These are phyloP conservation scores for Barnettozyma pratensis DNA, from an alignment of 805 yeast genomes.

Conservation along the genomic window DNA sequence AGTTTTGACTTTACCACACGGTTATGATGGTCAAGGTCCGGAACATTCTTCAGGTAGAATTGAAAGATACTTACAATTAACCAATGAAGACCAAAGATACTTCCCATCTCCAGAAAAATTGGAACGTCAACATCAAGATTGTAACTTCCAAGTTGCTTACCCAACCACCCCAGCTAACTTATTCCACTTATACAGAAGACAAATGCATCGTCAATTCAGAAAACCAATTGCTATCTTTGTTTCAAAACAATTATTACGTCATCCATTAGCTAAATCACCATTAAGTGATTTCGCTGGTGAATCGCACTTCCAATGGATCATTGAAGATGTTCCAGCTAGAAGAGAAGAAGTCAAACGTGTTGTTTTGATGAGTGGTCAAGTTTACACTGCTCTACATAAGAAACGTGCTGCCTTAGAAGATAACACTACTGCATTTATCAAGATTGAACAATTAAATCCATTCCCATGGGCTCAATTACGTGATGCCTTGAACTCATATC, in stretches of 20 bases:
- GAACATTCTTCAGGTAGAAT: slow-evolving; percentile 98
- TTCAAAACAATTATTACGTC: slow-evolving; percentile 92
- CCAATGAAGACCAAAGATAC: slow-evolving; percentile 91
- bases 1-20: slow-evolving; percentile 94
- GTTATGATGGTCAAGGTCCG: slow-evolving; percentile 99
- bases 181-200: slow-evolving; percentile 97
- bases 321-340: slow-evolving; percentile 76
- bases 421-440: slow-evolving; percentile 82
- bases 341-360: slow-evolving; percentile 86
- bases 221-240: slow-evolving; percentile 82
- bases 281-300: slow-evolving; percentile 85
- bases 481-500: slow-evolving; percentile 75
- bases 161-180: slow-evolving; percentile 97
- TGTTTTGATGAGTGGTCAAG: slow-evolving; percentile 88
- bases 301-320: slow-evolving; percentile 90
- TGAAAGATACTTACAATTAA: slow-evolving; percentile 92
- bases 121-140: slow-evolving; percentile 97
- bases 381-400: slow-evolving; percentile 86
- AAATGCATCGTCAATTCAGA: slow-evolving; percentile 98
- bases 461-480: slow-evolving; percentile 96
- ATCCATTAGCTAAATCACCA: slow-evolving; percentile 90
- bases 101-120: slow-evolving; percentile 90
- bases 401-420: slow-evolving; percentile 73
- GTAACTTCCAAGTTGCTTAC: slow-evolving; percentile 96
- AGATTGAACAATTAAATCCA: slow-evolving; percentile 94